phyloP scores from a whole-genome alignment of 2,329 filamentous ascomycete species.

The Lachnellula occidentalis region DNA sequence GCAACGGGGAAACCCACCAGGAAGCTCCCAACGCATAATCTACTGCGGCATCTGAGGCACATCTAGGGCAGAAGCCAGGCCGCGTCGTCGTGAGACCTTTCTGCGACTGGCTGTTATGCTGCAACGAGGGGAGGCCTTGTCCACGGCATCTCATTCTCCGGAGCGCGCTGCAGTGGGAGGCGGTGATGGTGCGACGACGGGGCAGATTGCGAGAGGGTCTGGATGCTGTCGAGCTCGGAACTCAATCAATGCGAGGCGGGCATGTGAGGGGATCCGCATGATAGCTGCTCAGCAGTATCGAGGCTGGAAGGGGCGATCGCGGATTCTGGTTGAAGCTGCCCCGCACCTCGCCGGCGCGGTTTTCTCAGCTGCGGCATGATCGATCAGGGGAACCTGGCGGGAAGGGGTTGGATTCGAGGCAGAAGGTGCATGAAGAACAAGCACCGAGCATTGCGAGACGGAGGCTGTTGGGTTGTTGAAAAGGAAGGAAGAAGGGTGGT shows the following conservation, averaged over 20 bases:
- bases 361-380: constrained; percentile 18
- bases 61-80: constrained; percentile 11
- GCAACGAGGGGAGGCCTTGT: not conserved
- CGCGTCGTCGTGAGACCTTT: constrained; percentile 13
- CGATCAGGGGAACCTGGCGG: constrained; percentile 12
- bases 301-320: constrained; percentile 9
- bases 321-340: constrained; percentile 17
- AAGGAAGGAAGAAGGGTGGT: constrained; percentile 9
- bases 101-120: constrained; percentile 3
- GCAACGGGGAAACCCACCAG: constrained; percentile 6
- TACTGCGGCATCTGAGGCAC: constrained; percentile 3
- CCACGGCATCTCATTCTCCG: not conserved
- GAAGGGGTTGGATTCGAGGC: constrained; percentile 9
- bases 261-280: constrained; percentile 4
- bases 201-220: constrained; percentile 14
- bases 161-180: constrained; percentile 3
- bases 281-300: constrained; percentile 13
- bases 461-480: constrained; percentile 3
- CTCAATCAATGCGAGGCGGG: constrained; percentile 12
- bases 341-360: constrained; percentile 12
- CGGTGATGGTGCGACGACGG: constrained; percentile 14
- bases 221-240: constrained; percentile 16
- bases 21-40: constrained; percentile 9
- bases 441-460: constrained; percentile 5
- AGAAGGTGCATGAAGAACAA: constrained; percentile 16